These are phyloP conservation scores for Komagataella mondaviorum DNA, from an alignment of 805 yeast species.

Conservation along the genomic window DNA sequence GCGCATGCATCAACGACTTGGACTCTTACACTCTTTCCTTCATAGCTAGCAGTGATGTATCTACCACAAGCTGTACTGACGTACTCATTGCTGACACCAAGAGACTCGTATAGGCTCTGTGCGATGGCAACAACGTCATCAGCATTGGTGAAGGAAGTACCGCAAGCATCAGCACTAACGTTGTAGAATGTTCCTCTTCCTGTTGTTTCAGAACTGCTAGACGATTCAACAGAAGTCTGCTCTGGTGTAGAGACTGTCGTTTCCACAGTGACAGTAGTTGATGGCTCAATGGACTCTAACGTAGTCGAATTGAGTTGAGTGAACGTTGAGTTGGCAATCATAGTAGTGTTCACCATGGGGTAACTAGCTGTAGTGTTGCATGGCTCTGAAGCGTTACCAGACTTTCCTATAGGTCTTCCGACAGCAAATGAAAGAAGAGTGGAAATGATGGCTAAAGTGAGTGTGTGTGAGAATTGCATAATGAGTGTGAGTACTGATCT, in stretches of 20 bases:
- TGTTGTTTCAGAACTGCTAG: constrained; percentile 4
- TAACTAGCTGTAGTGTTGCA: background rate
- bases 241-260: constrained; percentile 4
- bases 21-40: constrained; percentile 35
- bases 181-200: constrained; percentile 39
- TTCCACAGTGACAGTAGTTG: constrained; percentile 2
- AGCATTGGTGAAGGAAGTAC: constrained; percentile 21
- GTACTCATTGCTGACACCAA: constrained; percentile 9
- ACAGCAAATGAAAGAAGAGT: background rate
- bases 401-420: background rate
- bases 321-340: background rate
- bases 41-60: constrained; percentile 28
- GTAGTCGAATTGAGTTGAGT: background rate
- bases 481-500: background rate
- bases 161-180: constrained; percentile 38
- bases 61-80: constrained; percentile 34
- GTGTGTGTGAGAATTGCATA: background rate
- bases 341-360: background rate
- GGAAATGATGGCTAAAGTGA: background rate
- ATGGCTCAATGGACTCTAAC: background rate
- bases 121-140: constrained; percentile 39
- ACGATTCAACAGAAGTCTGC: background rate
- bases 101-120: constrained; percentile 21
- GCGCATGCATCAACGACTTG: constrained; percentile 41
- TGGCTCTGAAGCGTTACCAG: background rate